Evolutionary conservation across 1,139 yeast genomes (phyloP).

Genomic region (Scheffersomyces parashehatae): DNA sequence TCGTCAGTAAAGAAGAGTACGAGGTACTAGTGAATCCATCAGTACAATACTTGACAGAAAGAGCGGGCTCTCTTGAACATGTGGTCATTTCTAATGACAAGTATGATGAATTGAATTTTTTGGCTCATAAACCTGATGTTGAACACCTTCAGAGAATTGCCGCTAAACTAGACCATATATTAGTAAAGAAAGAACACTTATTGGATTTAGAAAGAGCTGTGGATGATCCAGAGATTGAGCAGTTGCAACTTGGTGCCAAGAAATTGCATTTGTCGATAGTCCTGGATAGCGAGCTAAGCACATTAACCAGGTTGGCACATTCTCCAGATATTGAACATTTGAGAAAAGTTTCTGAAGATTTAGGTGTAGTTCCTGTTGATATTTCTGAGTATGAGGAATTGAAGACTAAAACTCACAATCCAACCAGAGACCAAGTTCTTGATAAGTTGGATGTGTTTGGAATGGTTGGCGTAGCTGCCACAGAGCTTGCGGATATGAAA

Average conservation of each 20-base stretch:
- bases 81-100: slow-evolving; percentile 6
- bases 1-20: slow-evolving; percentile 6
- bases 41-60: slow-evolving; percentile 10
- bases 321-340: slow-evolving; percentile 13
- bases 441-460: slow-evolving; percentile 28
- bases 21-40: slow-evolving; percentile 10
- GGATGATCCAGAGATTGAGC: too few species aligned
- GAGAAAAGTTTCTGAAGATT: slow-evolving; percentile 12
- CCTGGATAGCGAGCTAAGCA: background rate
- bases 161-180: too few species aligned
- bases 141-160: slow-evolving; percentile 14
- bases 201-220: too few species aligned
- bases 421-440: slow-evolving; percentile 34
- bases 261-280: too few species aligned
- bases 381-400: slow-evolving; percentile 20
- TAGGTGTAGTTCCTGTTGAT: slow-evolving; percentile 16
- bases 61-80: background rate
- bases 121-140: slow-evolving; percentile 26
- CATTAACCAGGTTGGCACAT: slow-evolving; percentile 6
- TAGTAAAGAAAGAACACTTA: slow-evolving; percentile 6
- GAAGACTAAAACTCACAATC: slow-evolving; percentile 25
- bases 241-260: too few species aligned
- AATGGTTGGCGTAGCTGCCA: slow-evolving; percentile 17
- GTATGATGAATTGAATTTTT: slow-evolving; percentile 14
- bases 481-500: slow-evolving; percentile 13